These are phyloP conservation scores for Bipolaris gigantea DNA, from an alignment of 2,329 filamentous ascomycete species.

Conservation along the genomic window DNA sequence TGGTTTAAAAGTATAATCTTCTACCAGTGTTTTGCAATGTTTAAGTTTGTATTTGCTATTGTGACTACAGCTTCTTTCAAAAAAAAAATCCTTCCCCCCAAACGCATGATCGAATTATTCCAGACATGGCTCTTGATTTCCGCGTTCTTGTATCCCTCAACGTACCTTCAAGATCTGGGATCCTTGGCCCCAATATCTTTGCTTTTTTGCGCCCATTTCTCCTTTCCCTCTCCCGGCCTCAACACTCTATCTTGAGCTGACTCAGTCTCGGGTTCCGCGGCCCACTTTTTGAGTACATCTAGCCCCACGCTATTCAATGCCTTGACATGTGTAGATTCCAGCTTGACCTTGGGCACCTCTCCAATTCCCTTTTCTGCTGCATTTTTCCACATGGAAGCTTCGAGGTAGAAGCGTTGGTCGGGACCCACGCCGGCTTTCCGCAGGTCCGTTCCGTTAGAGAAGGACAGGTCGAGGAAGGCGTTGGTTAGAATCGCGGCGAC, in stretches of 20 bases:
- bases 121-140: too few species aligned
- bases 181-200: slow-evolving; percentile 32
- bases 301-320: slow-evolving; percentile 52
- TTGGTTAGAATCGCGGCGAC: slow-evolving; percentile 60
- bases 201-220: slow-evolving; percentile 20
- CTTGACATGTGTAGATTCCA: slow-evolving; percentile 56
- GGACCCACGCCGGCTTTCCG: slow-evolving; percentile 56
- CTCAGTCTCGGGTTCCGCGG: slow-evolving; percentile 41
- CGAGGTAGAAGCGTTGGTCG: slow-evolving; percentile 63
- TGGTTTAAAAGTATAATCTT: not conserved
- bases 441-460: slow-evolving; percentile 60
- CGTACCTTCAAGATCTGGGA: slow-evolving; percentile 19
- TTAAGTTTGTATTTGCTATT: too few species aligned
- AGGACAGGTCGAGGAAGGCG: slow-evolving; percentile 62
- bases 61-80: too few species aligned
- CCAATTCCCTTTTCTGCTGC: slow-evolving; percentile 20
- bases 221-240: slow-evolving; percentile 9
- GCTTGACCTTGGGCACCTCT: slow-evolving; percentile 48
- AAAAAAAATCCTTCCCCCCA: too few species aligned
- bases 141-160: not conserved
- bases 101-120: too few species aligned
- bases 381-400: slow-evolving; percentile 59
- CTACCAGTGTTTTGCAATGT: not conserved
- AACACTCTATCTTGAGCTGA: slow-evolving; percentile 7
- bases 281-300: slow-evolving; percentile 53